Percentiles rank a stretch among this genome's conserved stretches.
Evolutionary conservation across 2,329 filamentous ascomycete species (phyloP).

Genomic region (Zalaria sp.): DNA sequence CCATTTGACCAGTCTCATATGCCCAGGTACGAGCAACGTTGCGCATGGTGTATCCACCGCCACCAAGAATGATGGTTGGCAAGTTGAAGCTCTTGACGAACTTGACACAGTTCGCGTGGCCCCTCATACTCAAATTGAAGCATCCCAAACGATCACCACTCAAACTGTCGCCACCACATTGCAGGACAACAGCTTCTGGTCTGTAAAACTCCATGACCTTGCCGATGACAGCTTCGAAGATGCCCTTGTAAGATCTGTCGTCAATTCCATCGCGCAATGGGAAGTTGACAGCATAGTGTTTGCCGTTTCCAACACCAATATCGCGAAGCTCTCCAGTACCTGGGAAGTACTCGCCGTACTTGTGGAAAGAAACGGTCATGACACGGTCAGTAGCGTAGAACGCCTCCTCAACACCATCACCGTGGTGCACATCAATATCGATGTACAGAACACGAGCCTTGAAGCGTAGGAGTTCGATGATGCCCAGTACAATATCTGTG

Average conservation of each 20-base stretch:
- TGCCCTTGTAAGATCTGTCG: constrained; percentile 49
- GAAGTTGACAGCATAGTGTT: constrained; percentile 57
- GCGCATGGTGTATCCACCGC: constrained; percentile 57
- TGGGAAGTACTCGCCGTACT: constrained; percentile 60
- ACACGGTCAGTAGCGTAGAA: constrained; percentile 60
- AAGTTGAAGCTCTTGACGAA: constrained; percentile 55
- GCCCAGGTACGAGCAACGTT: constrained; percentile 50
- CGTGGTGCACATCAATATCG: constrained; percentile 54
- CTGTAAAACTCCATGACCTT: constrained; percentile 57
- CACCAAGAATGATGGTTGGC: constrained; percentile 51
- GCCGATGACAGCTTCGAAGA: constrained; percentile 54
- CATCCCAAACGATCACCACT: constrained; percentile 54
- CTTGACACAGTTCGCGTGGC: constrained; percentile 56
- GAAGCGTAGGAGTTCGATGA: constrained; percentile 49
- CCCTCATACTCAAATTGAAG: constrained; percentile 58
- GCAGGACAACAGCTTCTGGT: constrained; percentile 53
- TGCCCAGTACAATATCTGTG: constrained; percentile 50
- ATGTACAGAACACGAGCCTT: constrained; percentile 52
- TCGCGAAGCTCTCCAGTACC: constrained; percentile 56
- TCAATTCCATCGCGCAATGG: constrained; percentile 56
- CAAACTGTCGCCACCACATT: constrained; percentile 54
- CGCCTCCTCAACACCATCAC: constrained; percentile 56
- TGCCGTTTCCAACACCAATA: constrained; percentile 52
- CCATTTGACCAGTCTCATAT: constrained; percentile 62
- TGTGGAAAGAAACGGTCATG: constrained; percentile 60